Conservation (phyloP, 1,284 basidiomycete species). For the Trichosporon sp. region DNA sequence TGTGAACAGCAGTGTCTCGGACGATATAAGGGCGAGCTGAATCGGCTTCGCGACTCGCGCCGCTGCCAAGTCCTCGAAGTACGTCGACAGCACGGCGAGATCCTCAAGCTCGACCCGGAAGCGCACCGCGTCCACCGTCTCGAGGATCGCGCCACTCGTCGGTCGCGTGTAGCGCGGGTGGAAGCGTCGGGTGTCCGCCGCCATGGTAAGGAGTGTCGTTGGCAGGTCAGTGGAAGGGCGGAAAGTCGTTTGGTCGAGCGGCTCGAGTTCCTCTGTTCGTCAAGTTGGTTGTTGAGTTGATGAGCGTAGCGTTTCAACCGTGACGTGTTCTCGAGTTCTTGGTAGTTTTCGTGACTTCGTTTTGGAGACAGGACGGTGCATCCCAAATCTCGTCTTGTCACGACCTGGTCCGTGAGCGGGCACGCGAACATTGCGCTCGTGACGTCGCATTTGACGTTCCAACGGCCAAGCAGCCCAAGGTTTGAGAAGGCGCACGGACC, state of each 20-base stretch:
- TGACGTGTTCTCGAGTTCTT: background rate
- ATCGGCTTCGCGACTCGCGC: background rate
- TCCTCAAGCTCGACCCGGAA: constrained; percentile 15
- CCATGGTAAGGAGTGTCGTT: background rate
- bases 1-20: constrained; percentile 5
- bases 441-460: background rate
- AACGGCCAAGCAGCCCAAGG: background rate
- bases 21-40: constrained; percentile 1
- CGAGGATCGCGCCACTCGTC: constrained; percentile 1
- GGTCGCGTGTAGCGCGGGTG: constrained; percentile 12
- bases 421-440: constrained; percentile 1
- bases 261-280: background rate
- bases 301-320: background rate
- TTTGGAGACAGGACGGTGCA: background rate
- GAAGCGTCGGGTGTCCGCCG: constrained; percentile 5
- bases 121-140: constrained; percentile 15
- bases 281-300: background rate
- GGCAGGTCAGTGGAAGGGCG: background rate
- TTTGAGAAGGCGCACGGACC: background rate
- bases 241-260: background rate
- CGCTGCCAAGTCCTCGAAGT: background rate
- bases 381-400: background rate
- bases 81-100: background rate
- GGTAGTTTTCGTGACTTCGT: background rate
- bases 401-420: background rate